phyloP scores from a whole-genome alignment of 129 eudicot genomes.

The Artemisia tridentata region DNA sequence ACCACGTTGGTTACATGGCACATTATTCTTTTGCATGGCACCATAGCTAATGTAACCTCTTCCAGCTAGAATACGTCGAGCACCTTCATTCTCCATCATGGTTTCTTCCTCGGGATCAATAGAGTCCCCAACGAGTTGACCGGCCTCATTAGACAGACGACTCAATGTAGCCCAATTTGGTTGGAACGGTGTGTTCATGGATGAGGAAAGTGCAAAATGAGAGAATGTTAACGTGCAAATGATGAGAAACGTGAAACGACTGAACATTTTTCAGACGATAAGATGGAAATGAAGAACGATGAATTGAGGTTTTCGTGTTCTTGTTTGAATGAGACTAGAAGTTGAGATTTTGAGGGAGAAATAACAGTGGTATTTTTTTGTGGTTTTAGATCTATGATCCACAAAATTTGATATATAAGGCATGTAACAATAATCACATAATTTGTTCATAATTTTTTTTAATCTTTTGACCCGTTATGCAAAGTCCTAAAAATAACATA shows the following conservation, averaged over 20 bases:
- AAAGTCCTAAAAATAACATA: background rate
- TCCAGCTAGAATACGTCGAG: slow-evolving; percentile 28
- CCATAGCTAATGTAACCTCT: slow-evolving; percentile 44
- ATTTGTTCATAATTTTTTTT: background rate
- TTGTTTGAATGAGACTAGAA: background rate
- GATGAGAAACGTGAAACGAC: slow-evolving; percentile 17
- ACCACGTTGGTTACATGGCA: slow-evolving; percentile 52
- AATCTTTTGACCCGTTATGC: background rate
- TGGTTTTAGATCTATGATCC: slow-evolving; percentile 22
- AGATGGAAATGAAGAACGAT: background rate
- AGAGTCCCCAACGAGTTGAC: slow-evolving; percentile 35
- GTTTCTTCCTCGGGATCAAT: slow-evolving; percentile 25
- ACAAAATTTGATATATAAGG: background rate
- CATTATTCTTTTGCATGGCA: slow-evolving; percentile 38
- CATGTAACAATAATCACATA: background rate
- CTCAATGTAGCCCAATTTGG: slow-evolving; percentile 8
- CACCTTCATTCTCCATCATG: slow-evolving; percentile 28
- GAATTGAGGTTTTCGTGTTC: background rate
- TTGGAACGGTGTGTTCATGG: slow-evolving; percentile 12
- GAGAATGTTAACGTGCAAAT: slow-evolving; percentile 27
- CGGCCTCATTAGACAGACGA: background rate
- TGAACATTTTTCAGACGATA: slow-evolving; percentile 30
- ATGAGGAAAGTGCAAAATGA: slow-evolving; percentile 21
- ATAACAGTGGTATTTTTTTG: slow-evolving; percentile 14
- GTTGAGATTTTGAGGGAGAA: slow-evolving; percentile 28